phyloP scores from a whole-genome alignment of 164 flowering plant species.

The Liquidambar formosana region DNA sequence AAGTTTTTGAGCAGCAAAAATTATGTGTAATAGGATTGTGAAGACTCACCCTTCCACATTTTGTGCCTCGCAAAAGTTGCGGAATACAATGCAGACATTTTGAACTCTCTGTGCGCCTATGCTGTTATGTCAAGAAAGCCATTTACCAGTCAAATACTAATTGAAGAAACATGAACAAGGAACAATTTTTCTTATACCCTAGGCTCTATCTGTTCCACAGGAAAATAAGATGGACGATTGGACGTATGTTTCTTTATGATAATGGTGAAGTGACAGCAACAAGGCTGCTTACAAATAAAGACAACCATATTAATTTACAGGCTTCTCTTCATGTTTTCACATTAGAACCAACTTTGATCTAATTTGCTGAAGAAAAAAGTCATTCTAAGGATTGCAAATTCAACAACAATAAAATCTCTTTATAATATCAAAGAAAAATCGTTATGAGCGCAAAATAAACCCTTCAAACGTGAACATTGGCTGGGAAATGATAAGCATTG shows the following conservation, averaged over 20 bases:
- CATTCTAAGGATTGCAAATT: no score
- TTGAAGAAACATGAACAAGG: background rate
- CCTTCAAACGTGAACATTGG: no score
- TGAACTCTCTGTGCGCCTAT: slow-evolving; percentile 60
- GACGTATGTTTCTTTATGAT: no score
- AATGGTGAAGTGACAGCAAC: no score
- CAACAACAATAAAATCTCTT: no score
- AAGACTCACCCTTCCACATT: slow-evolving; percentile 49
- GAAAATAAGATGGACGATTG: background rate
- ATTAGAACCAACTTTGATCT: background rate
- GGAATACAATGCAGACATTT: slow-evolving; percentile 46
- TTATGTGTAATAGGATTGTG: background rate
- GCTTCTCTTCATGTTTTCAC: background rate
- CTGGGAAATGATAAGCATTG: no score
- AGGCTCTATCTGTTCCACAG: background rate
- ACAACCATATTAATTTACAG: no score
- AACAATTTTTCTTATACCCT: background rate
- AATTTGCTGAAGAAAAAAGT: no score
- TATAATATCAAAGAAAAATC: no score
- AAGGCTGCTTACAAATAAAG: no score
- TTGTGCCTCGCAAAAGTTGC: slow-evolving; percentile 43
- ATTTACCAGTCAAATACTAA: background rate
- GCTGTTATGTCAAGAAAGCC: slow-evolving; percentile 27
- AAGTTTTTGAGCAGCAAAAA: background rate
- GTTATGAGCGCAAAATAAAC: no score